Percentiles rank a stretch among this genome's conserved stretches.
Conservation (phyloP, 2,329 filamentous ascomycete species). For the Fusarium pseudocircinatum region DNA sequence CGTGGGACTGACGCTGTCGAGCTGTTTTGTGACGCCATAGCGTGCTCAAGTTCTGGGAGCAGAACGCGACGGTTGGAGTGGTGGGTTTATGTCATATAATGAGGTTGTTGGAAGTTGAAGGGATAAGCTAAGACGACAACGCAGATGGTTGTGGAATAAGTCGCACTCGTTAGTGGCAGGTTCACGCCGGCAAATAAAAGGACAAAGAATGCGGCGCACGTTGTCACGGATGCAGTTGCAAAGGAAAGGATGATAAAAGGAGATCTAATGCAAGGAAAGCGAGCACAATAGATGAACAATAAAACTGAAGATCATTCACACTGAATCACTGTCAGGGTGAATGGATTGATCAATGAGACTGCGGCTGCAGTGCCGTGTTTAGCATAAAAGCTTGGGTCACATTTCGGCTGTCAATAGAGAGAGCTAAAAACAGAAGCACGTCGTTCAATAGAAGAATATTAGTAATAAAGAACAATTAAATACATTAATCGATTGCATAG, state of each 20-base stretch:
- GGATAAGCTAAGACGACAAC: not conserved
- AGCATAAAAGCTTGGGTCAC: conserved; percentile 13
- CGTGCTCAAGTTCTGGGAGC: conserved; percentile 6
- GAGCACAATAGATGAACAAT: not conserved
- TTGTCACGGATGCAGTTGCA: conserved; percentile 7
- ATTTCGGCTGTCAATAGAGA: not conserved
- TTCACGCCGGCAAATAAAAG: not conserved
- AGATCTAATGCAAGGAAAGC: not conserved
- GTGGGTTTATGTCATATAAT: conserved; percentile 22
- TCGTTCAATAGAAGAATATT: not conserved
- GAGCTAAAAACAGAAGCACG: conserved; percentile 14
- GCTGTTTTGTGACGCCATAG: conserved; percentile 35
- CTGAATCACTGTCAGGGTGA: conserved; percentile 8
- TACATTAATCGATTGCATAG: not conserved
- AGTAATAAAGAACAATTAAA: not conserved
- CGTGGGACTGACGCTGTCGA: conserved; percentile 36
- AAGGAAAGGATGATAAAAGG: conserved; percentile 3
- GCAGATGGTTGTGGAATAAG: not conserved
- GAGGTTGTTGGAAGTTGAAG: not conserved
- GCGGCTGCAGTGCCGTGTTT: not conserved
- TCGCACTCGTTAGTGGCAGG: not conserved
- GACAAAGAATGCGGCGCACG: conserved; percentile 9
- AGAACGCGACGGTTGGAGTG: conserved; percentile 1
- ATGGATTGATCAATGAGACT: not conserved
- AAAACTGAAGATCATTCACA: not conserved